Evolutionary conservation across 495 filamentous ascomycete genomes (phyloP).

Genomic region (Trichodelitschia bisporula): DNA sequence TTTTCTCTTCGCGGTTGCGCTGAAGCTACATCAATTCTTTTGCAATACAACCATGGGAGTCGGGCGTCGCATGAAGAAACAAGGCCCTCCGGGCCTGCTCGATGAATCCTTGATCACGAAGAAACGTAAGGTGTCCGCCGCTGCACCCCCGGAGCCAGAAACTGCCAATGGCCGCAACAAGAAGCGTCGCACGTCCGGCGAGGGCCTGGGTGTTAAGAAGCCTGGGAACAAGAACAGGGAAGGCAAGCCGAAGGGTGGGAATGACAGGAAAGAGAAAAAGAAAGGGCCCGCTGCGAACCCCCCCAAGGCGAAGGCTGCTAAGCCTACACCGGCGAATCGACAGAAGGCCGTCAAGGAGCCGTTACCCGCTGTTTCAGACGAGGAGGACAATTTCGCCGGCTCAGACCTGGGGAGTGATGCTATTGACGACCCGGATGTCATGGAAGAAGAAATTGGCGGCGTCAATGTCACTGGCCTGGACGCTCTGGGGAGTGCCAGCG

Average conservation of each 20-base stretch:
- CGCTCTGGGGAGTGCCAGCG: too few species aligned
- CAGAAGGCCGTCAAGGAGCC: constrained; percentile 7
- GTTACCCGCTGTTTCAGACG: constrained; percentile 6
- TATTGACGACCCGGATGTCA: constrained; percentile 14
- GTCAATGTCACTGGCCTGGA: constrained; percentile 15
- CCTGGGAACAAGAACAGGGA: constrained; percentile 4
- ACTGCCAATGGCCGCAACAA: constrained; percentile 24
- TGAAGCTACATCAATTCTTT: too few species aligned
- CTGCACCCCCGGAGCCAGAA: constrained; percentile 8
- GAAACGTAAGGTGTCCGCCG: constrained; percentile 52
- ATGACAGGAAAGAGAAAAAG: constrained; percentile 11
- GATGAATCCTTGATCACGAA: constrained; percentile 55
- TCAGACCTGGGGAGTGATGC: constrained; percentile 11
- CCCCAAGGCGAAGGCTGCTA: not conserved
- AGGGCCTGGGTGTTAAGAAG: constrained; percentile 14
- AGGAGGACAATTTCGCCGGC: constrained; percentile 15
- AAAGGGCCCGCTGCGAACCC: not conserved
- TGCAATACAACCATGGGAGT: constrained; percentile 61
- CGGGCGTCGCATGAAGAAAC: constrained; percentile 84
- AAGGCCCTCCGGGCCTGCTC: constrained; percentile 62
- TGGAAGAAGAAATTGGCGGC: constrained; percentile 26
- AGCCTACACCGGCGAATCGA: constrained; percentile 12
- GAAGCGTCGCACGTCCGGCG: constrained; percentile 37
- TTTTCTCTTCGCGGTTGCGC: too few species aligned
- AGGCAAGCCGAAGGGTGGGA: constrained; percentile 12